Conservation (phyloP, 2,329 filamentous ascomycete species). For the Colletotrichum coccodes region DNA sequence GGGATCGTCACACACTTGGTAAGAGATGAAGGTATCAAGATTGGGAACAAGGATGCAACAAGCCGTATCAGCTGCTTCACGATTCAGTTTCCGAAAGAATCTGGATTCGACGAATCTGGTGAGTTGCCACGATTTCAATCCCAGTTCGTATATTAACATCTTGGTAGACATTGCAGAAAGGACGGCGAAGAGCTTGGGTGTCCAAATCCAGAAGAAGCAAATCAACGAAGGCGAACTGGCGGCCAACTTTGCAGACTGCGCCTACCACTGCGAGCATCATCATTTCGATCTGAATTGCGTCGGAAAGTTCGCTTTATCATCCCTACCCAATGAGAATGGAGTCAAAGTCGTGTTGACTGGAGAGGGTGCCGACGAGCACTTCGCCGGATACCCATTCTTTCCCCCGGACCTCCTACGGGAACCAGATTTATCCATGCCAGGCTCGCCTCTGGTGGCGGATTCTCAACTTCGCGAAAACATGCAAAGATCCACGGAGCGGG, state of each 20-base stretch:
- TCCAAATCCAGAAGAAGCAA: slow-evolving; percentile 37
- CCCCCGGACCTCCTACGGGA: slow-evolving; percentile 59
- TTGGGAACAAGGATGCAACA: slow-evolving; percentile 50
- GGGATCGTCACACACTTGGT: slow-evolving; percentile 64
- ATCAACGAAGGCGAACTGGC: slow-evolving; percentile 42
- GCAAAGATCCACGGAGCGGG: background rate
- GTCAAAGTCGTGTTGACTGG: slow-evolving; percentile 64
- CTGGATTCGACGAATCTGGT: slow-evolving; percentile 60
- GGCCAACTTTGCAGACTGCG: slow-evolving; percentile 40
- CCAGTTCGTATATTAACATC: background rate
- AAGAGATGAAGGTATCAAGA: slow-evolving; percentile 52
- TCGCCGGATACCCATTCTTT: slow-evolving; percentile 61
- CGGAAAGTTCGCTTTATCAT: slow-evolving; percentile 59
- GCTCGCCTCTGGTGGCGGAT: slow-evolving; percentile 23
- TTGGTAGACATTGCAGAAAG: no score
- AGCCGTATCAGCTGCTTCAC: slow-evolving; percentile 52
- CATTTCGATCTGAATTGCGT: slow-evolving; percentile 60
- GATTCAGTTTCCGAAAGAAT: slow-evolving; percentile 60
- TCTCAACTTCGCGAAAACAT: background rate
- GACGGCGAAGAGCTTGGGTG: no score
- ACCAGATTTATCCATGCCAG: slow-evolving; percentile 49
- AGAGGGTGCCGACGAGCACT: slow-evolving; percentile 64
- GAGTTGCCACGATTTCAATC: background rate
- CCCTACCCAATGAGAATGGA: slow-evolving; percentile 53
- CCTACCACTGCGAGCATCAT: slow-evolving; percentile 44